phyloP scores from a whole-genome alignment of 495 filamentous ascomycete species.

The Penicillium manginii region DNA sequence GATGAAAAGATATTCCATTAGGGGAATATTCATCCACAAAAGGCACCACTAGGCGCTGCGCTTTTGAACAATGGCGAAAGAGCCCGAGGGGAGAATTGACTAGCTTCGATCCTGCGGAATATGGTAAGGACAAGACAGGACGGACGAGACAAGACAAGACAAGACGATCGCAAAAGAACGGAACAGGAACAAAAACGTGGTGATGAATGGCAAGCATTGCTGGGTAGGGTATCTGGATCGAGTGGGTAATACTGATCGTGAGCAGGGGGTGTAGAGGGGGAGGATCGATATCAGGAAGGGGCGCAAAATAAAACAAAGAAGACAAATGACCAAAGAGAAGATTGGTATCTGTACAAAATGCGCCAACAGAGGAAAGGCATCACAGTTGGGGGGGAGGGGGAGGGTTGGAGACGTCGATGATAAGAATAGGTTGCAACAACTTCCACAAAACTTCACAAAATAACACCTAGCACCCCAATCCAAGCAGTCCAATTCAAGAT shows the following conservation, averaged over 20 bases:
- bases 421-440: neutral
- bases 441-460: no score
- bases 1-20: no score
- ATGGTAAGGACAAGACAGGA: conserved; percentile 20
- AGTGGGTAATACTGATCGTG: conserved; percentile 32
- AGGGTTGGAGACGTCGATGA: conserved; percentile 13
- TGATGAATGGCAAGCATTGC: conserved; percentile 3
- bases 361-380: conserved; percentile 11
- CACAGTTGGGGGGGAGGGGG: neutral
- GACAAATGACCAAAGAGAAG: conserved; percentile 15
- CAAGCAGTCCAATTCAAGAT: no score
- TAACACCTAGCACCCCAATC: no score
- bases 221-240: conserved; percentile 34
- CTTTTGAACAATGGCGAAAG: no score
- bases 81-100: conserved; percentile 13
- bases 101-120: conserved; percentile 34
- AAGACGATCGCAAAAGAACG: no score
- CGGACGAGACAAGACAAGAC: neutral
- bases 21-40: neutral
- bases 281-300: neutral
- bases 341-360: conserved; percentile 30
- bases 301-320: conserved; percentile 4
- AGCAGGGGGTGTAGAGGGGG: conserved; percentile 20
- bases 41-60: neutral
- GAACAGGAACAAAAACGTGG: no score